Conservation (phyloP, 192 early-diverging fungal species). For the Podila minutissima region DNA sequence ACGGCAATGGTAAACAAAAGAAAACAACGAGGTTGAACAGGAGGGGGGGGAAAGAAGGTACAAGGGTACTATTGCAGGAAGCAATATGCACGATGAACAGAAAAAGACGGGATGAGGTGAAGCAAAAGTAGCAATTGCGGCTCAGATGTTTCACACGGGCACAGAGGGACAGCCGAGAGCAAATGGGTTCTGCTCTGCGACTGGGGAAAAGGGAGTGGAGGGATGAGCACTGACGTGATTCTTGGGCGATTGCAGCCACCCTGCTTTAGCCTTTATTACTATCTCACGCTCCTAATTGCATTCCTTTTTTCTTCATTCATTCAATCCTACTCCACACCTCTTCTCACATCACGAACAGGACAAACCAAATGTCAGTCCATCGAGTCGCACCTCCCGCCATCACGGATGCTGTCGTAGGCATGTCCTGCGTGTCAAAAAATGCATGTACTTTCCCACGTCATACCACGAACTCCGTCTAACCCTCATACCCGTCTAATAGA, state of each 20-base stretch:
- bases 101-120: background rate
- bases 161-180: no score
- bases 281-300: background rate
- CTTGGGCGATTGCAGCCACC: background rate
- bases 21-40: background rate
- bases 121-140: no score
- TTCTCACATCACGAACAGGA: background rate
- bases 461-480: no score
- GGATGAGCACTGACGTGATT: background rate
- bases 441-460: background rate
- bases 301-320: background rate
- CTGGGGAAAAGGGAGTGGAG: background rate
- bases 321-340: background rate
- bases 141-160: no score
- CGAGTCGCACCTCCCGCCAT: conserved; percentile 38
- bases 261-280: background rate
- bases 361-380: conserved; percentile 12
- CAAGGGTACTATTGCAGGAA: background rate
- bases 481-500: conserved; percentile 4
- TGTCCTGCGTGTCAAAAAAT: background rate
- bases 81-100: background rate
- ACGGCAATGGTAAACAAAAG: background rate
- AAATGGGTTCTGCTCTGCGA: no score
- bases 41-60: background rate
- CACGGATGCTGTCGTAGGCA: conserved; percentile 35